A percentile compares a stretch with the other conserved stretches of the same genome.
Evolutionary conservation across 2,329 filamentous ascomycete genomes (phyloP).

Genomic region (Penicillium janthinellum): DNA sequence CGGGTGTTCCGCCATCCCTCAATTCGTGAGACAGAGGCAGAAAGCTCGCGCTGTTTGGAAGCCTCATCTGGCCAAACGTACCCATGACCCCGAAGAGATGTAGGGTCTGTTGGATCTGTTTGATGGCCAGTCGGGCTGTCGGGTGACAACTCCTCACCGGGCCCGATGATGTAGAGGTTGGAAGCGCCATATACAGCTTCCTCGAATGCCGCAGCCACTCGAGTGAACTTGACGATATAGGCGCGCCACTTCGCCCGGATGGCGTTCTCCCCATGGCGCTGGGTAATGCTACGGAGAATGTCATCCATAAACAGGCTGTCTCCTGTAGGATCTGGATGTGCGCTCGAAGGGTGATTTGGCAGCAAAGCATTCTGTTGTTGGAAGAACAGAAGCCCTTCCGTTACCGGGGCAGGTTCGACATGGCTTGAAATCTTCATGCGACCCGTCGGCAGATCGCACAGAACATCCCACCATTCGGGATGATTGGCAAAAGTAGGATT

Average conservation of each 20-base stretch:
- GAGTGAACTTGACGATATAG: slow-evolving; percentile 92
- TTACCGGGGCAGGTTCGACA: slow-evolving; percentile 77
- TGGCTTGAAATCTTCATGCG: slow-evolving; percentile 91
- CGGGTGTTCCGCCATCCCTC: slow-evolving; percentile 96
- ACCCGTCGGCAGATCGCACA: slow-evolving; percentile 89
- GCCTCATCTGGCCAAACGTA: slow-evolving; percentile 91
- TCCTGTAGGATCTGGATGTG: slow-evolving; percentile 70
- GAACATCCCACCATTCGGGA: slow-evolving; percentile 95
- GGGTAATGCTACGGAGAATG: slow-evolving; percentile 78
- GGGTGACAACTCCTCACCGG: slow-evolving; percentile 62
- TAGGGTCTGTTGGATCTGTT: slow-evolving; percentile 43
- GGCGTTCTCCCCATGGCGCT: slow-evolving; percentile 84
- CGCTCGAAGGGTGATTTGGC: slow-evolving; percentile 28
- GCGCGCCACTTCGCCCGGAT: slow-evolving; percentile 91
- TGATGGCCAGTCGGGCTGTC: slow-evolving; percentile 52
- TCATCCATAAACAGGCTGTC: slow-evolving; percentile 88
- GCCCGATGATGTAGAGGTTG: slow-evolving; percentile 76
- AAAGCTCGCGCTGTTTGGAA: slow-evolving; percentile 79
- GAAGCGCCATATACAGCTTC: slow-evolving; percentile 93
- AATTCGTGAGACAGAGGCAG: slow-evolving; percentile 87
- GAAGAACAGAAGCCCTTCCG: slow-evolving; percentile 84
- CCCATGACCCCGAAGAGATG: slow-evolving; percentile 75
- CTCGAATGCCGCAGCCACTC: slow-evolving; percentile 90
- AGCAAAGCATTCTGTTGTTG: slow-evolving; percentile 64
- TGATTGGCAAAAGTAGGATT: slow-evolving; percentile 96